Base-by-base conservation (phyloP, 805 yeast genomes). In the Yarrowia sp. region DNA sequence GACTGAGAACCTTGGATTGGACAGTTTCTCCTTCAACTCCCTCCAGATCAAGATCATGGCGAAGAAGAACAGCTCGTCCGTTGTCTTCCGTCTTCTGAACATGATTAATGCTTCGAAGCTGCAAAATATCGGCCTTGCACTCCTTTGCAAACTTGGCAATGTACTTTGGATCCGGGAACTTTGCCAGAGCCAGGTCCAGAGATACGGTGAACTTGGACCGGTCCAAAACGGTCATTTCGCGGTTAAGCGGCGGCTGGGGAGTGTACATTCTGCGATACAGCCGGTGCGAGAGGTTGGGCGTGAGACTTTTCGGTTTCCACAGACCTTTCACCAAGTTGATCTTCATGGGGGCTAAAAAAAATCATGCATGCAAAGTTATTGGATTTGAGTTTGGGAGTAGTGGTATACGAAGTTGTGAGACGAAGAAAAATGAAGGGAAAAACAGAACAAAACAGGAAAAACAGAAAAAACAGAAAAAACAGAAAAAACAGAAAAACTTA, bases 71-170 rank as follows among this genome's bases (percentile, higher is more conserved):
- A 1, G 85, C 89, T 66, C 84, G 83, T 22, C 61, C 64, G 17
- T 49, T 62, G 2, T 61, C 75, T 11, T 65, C 70, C 32, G 78
- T 66, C 38, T 76, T 78, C n/a, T 87, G 85, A 5, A 92, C 85
- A 67, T 87, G 89, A 21, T 90, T 85, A 7, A 90, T 78, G 6
- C 89, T 82, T 16, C 90, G 89, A n/a, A 89, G 71, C 67, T 83
- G 83, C 30, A 93, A 76, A n/a, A 90, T 78, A 68, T 88, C 95
- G 10, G 75, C 71, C 61, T 82, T 80, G 72, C 83, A 82, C 3
- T 74, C 69, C 70, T 85, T 87, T n/a, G 86, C 82, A 72, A 92
- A 87, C 2, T 71, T 70, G 5, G 90, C 85, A 32, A 91, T 79
- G 65, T 66, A 66, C 67, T 82, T 77, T 0, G 93, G 90, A 64